Evolutionary conservation across 2,329 filamentous ascomycete species (phyloP), one percentile per base, ranked within the genome.

Genomic region (Diaporthe helianthi): DNA sequence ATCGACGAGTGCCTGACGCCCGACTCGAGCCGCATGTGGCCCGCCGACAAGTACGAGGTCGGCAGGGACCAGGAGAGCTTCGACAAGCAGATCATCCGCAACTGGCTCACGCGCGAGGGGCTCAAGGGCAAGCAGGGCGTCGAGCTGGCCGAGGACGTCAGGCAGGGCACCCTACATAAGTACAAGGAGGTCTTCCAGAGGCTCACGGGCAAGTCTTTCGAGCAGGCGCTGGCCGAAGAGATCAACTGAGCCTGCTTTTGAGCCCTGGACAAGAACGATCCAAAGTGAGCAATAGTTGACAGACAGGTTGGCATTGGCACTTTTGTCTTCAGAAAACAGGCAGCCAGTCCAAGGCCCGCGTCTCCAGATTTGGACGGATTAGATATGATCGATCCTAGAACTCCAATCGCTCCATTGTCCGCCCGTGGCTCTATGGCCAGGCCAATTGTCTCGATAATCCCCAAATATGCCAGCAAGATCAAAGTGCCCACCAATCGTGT

Each of bases 1-100:
- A 89, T 94, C 5, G 93, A 97, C 76, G 93, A 97, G 82, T 93
- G 97, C 26, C 82, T 97, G 58, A 97, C 93, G 9, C 93, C 94
- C 2, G 91, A 93, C 78, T 91, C 88, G 67, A 95, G 92, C 63
- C 88, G 94, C 19, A 97, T 97, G 85, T 98, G 95, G 94, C 90
- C 90, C 0, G 88, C 86, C 72, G 89, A 89, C 52, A 85, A 85
- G 54, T 97, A 95, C 77, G 86, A 89, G 77, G 80, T 92, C 22
- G 94, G 94, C 2, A 85, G 85, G 71, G 86, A 91, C 68, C 93
- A 97, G 83, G 86, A 91, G 67, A 96, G 92, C 80, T 96, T 95
- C 74, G 94, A 98, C 78, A 98, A 98, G 85, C 92, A 94, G 82
- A 90, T 86, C 76, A 79, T 97, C 73, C 85, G 94, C 44, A 90